Evolutionary conservation across 306 rosid species (phyloP), one percentile per base, ranked within the genome.

Genomic region (Chamaecrista fasciculata): DNA sequence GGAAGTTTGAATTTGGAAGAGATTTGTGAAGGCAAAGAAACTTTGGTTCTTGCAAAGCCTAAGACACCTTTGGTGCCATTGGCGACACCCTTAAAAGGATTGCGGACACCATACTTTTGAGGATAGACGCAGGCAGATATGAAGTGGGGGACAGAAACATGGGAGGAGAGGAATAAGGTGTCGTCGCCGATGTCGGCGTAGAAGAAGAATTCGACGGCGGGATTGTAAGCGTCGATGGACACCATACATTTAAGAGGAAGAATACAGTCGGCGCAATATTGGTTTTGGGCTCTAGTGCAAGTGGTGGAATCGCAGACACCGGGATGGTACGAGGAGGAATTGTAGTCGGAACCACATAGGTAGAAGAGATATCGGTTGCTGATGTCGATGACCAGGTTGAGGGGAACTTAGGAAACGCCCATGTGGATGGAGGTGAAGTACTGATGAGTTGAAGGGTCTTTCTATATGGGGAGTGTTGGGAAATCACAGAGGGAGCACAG

Each of bases 1-100:
- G 60, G 19, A 9, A 79, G 53, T 0, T 63, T 56, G 18, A 14
- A 16, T 1, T 48, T 8, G 0, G 28, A 37, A 2, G 84, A 39
- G 24, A 83, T 29, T 6, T 76, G 79, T 0, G 24, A 42, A 47
- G 62, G 78, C 9, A 69, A 56, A 1, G 80, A n/a, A 20, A 66
- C 23, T 28, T 47, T n/a, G 0, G 75, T 43, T 34, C 80, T 69
- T 46, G 78, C 82, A 5, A 83, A 75, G 9, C 87, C 87, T 53
- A 79, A 2, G 7, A 76, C 55, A 0, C 82, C 80, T 65, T 25
- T 69, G 4, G 15, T 4, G 0, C 4, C 1, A 19, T 11, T 8
- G 5, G 76, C 70, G 26, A 72, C 51, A 25, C 51, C 66, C 4
- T 43, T 0, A 60, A 50, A 10, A 40, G 59, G 0, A 0, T 1